Conservation (phyloP, 208 protist species). For the Acanthamoeba healyi region DNA sequence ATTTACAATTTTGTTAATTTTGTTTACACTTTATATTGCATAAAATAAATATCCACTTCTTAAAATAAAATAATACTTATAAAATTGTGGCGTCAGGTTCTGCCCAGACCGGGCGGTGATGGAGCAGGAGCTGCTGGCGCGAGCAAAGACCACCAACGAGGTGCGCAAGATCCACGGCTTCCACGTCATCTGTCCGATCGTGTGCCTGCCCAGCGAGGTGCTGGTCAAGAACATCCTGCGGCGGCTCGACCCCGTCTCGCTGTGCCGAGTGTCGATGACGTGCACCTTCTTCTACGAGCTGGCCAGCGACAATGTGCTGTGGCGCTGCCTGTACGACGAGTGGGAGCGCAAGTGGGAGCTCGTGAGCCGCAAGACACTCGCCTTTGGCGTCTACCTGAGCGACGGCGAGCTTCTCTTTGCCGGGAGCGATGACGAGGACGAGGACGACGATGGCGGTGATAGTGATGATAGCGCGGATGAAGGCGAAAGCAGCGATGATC, state of each 20-base stretch:
- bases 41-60: too few relatives aligned
- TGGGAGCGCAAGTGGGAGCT: constrained; percentile 43
- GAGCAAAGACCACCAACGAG: neutral
- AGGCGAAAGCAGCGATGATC: neutral
- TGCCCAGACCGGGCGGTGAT: neutral
- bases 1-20: neutral
- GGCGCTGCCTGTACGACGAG: constrained; percentile 20
- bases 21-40: neutral
- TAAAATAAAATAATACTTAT: neutral
- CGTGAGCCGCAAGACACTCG: constrained; percentile 1
- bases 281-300: constrained; percentile 25
- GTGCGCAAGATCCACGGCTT: constrained; percentile 28
- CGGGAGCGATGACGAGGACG: neutral
- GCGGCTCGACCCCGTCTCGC: neutral
- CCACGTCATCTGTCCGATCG: neutral
- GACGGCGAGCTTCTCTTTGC: neutral
- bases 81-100: neutral
- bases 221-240: constrained; percentile 16
- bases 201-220: constrained; percentile 26
- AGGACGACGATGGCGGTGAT: neutral
- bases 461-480: neutral
- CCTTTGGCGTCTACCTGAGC: neutral
- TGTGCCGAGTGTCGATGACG: constrained; percentile 33
- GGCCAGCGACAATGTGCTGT: constrained; percentile 1
- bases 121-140: neutral